Evolutionary conservation across 2,329 filamentous ascomycete species (phyloP).

Genomic region (Colletotrichum aenigma): DNA sequence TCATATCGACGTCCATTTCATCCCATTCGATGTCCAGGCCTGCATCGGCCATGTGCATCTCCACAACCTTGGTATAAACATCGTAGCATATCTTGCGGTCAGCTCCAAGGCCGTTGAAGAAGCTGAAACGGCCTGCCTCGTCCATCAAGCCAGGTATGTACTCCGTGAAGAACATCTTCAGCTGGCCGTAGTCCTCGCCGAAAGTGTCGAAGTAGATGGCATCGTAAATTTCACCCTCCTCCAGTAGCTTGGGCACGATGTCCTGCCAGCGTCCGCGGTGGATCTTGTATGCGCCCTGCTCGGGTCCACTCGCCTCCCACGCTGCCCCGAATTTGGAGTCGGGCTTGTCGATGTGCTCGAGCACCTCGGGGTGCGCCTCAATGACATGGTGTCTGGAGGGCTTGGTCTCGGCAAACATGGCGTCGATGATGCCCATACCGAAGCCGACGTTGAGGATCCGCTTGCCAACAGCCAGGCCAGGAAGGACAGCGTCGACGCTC

Average conservation of each 20-base stretch:
- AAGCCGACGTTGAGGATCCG: conserved; percentile 86
- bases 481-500: conserved; percentile 70
- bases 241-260: conserved; percentile 70
- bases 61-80: conserved; percentile 90
- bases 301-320: conserved; percentile 61
- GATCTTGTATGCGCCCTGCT: conserved; percentile 73
- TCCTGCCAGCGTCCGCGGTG: conserved; percentile 84
- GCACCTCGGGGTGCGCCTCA: conserved; percentile 81
- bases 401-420: conserved; percentile 70
- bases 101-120: conserved; percentile 90
- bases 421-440: conserved; percentile 89
- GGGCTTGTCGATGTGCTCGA: conserved; percentile 62
- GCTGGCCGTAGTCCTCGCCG: conserved; percentile 87
- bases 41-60: conserved; percentile 88
- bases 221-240: conserved; percentile 74
- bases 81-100: conserved; percentile 94
- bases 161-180: conserved; percentile 88
- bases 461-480: conserved; percentile 48
- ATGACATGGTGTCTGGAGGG: conserved; percentile 81
- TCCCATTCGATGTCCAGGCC: conserved; percentile 91
- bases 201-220: conserved; percentile 98
- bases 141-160: conserved; percentile 81
- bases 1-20: conserved; percentile 74
- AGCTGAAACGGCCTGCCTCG: conserved; percentile 76
- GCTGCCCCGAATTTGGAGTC: conserved; percentile 55